Base-by-base conservation (phyloP, 1,139 yeast genomes). In the Sugiyamaella pinicola region DNA sequence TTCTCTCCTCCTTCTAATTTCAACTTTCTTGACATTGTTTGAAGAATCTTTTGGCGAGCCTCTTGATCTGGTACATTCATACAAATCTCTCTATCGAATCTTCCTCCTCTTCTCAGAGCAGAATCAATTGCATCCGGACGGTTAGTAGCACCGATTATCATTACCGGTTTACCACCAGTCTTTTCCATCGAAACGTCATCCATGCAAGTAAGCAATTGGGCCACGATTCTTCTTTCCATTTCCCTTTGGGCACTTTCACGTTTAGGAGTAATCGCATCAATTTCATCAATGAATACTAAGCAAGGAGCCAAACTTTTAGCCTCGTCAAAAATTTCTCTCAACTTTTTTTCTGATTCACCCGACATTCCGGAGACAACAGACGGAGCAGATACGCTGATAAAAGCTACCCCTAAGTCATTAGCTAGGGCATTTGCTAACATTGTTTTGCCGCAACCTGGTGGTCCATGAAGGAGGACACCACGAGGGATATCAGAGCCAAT, bases 301-400 rank as follows among this genome's bases (percentile, higher is more conserved):
- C 98, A 91, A 2, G 99, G 99, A 0, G 99, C 99, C 54, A 90
- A 68, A 6, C 79, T 64, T 64, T 85, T 87, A 2, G 99, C 99
- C 66, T 95, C 99, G 42, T 90, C 97, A 64, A 93, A 93, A 38
- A 93, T 76, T 58, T 93, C 99, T 58, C 99, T 77, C 15, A 93
- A 77, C 67, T 91, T 91, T 74, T 93, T 93, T 68, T 95, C 99
- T 55, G 95, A 84, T 69, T 93, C 99, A 43, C 99, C 99, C n/a
- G 96, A 88, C 99, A 93, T 93, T n/a, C 99, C 99, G 55, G 96
- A 87, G 0, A 93, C 98, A 5, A 95, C 89, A 0, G 96, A 87
- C 0, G 99, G 99, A 0, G 99, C 99, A 18, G 96, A 87, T 0
- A 93, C 79, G 47, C 87, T 85, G 26, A 93, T 82, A 65, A 95